Evolutionary conservation across 345 rosid genomes (phyloP).

Genomic region (Rhizophora apiculata): DNA sequence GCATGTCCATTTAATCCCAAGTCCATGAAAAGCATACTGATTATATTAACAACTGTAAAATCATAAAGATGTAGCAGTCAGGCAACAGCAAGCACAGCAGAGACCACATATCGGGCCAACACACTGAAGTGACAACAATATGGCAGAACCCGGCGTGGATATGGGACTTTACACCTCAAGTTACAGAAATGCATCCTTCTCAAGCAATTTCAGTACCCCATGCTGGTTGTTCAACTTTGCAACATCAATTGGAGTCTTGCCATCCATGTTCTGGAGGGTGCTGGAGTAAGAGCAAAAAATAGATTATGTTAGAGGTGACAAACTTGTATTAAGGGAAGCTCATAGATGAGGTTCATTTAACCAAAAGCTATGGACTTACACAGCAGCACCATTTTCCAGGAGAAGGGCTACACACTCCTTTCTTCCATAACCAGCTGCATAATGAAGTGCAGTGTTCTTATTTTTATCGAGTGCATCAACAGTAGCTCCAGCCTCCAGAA

Average conservation of each 20-base stretch:
- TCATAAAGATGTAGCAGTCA: neutral
- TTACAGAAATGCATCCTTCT: slow-evolving; percentile 93
- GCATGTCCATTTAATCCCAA: slow-evolving; percentile 10
- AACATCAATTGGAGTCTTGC: slow-evolving; percentile 94
- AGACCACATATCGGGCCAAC: neutral
- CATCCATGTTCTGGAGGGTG: slow-evolving; percentile 92
- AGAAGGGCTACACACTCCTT: slow-evolving; percentile 92
- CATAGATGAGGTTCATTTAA: neutral
- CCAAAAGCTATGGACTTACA: slow-evolving; percentile 51
- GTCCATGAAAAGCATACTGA: neutral
- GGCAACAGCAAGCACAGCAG: neutral
- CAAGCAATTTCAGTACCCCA: slow-evolving; percentile 83
- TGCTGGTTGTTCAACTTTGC: slow-evolving; percentile 93
- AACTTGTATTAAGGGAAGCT: neutral
- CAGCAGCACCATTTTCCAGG: slow-evolving; percentile 90
- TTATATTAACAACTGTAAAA: neutral
- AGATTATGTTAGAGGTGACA: neutral
- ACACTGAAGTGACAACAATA: neutral
- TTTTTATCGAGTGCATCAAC: slow-evolving; percentile 94
- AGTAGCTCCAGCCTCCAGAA: slow-evolving; percentile 78
- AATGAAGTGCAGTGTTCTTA: slow-evolving; percentile 95
- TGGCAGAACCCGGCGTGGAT: neutral
- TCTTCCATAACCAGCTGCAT: slow-evolving; percentile 96
- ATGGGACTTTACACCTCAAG: neutral
- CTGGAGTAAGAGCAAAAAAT: slow-evolving; percentile 32